Base-by-base conservation (phyloP, 352 stramenopile species). In the Globisporangium takayamanum region DNA sequence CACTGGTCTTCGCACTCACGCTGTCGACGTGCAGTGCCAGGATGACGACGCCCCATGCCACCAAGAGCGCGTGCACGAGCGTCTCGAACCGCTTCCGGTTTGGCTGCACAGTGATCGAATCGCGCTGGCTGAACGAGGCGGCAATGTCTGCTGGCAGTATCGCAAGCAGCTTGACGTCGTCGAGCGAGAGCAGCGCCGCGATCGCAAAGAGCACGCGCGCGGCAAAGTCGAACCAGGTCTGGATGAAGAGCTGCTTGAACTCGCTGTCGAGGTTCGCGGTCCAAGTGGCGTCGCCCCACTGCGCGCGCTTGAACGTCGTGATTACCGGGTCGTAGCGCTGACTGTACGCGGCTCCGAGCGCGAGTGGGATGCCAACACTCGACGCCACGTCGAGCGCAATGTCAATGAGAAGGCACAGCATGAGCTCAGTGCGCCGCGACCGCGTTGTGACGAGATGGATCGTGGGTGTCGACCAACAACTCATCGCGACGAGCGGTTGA, bases 91-190 rank as follows among this genome's bases (percentile, higher is more conserved):
- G 36, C 33, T 30, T 8, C 46, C 33, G 37, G 10, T 6, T 28
- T 18, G 12, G 46, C 48, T 22, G 22, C 22, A 22, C 22, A 22
- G 22, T 22, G 22, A 22, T 22, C 22, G 22, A 0, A 22, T 22
- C 22, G 22, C 22, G 22, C 22, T 22, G 22, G 22, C 22, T 22
- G 22, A 45, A 2, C 22, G 22, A 22, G n/a, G n/a, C n/a, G n/a
- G n/a, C n/a, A n/a, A n/a, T n/a, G n/a, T n/a, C n/a, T n/a, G n/a
- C n/a, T n/a, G n/a, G n/a, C n/a, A n/a, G n/a, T n/a, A n/a, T n/a
- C n/a, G n/a, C 11, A 22, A n/a, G 49, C 16, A 62, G 7, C 57
- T 62, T 62, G 25, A 62, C 50, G 48, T 63, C 49, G n/a, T 57
- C 42, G 26, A 62, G 28, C 2, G 25, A 57, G 10, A 62, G 28